Base-by-base conservation (phyloP, 2,329 filamentous ascomycete species). In the Cadophora malorum region DNA sequence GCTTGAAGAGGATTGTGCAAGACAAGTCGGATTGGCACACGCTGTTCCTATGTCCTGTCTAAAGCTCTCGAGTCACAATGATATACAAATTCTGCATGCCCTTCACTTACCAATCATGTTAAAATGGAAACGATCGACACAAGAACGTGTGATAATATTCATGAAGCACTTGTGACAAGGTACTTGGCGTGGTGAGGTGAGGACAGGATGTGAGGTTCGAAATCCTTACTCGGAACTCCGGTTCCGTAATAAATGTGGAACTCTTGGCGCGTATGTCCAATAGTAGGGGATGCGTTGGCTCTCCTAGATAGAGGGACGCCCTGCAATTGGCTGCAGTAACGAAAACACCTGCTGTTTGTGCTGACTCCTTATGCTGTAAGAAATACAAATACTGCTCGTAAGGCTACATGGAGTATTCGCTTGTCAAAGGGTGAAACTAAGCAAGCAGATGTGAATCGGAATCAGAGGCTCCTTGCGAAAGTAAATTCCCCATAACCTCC, bases 191-290 rank as follows among this genome's bases (percentile, higher is more conserved):
- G n/a, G 52, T 19, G 14, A n/a, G 28, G 52, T 14, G 31, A 23
- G n/a, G 31, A 35, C 16, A 38, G 16, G 14, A n/a, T 58, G 8
- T 23, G 49, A 52, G 49, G 31, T 12, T 58, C 19, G 31, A 31
- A 58, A 14, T 35, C 14, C 23, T 21, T 9, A 65, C 61, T 21
- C 64, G 67, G 67, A 65, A 64, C 41, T 65, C 67, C 64, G 62
- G 50, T n/a, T n/a, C n/a, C n/a, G 55, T 63, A 14, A 35, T 25
- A 16, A 4, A 23, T 28, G 2, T 35, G 19, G 2, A 4, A 38
- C 7, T 33, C 5, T 38, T 56, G 53, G 28, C 53, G 10, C 31
- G 1, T 12, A 21, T 21, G 10, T 5, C 53, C 53, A 56, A 35
- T 56, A 8, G 31, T 5, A 41, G 38, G 55, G 1, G n/a, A 33